Conservation (phyloP, 176 grass and related monocot genomes). For the Calamus simplicifolius region DNA sequence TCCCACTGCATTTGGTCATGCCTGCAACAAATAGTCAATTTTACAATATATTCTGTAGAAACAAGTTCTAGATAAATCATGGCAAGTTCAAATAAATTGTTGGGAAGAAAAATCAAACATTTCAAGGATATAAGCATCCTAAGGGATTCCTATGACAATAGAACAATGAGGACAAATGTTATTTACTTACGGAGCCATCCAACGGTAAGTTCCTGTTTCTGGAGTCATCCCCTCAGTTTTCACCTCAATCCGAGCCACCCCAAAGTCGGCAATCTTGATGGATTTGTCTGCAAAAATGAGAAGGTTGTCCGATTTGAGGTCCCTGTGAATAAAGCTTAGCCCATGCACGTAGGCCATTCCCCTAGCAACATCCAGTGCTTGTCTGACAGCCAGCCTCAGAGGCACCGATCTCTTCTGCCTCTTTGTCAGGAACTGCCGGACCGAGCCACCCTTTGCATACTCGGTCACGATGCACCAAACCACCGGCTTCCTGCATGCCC, state of each 20-base stretch:
- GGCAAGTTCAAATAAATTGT: too few relatives aligned
- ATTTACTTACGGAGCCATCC: conserved; percentile 81
- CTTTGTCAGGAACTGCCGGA: conserved; percentile 53
- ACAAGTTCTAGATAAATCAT: too few relatives aligned
- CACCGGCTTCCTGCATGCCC: conserved; percentile 55
- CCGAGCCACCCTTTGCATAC: conserved; percentile 67
- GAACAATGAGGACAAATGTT: not conserved
- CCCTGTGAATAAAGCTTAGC: conserved; percentile 57
- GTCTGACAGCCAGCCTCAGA: conserved; percentile 48
- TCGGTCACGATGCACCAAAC: conserved; percentile 82
- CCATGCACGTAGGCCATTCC: conserved; percentile 67
- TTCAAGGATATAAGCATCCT: conserved; percentile 4
- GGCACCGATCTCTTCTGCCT: conserved; percentile 57
- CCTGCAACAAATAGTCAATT: too few relatives aligned
- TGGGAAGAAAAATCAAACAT: not conserved
- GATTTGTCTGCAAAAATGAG: conserved; percentile 67
- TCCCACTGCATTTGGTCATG: too few relatives aligned
- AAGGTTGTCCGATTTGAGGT: conserved; percentile 74
- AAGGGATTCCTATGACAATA: not conserved
- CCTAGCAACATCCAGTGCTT: conserved; percentile 56
- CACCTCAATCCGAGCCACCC: conserved; percentile 73
- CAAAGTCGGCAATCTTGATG: conserved; percentile 84
- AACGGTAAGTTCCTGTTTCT: conserved; percentile 71
- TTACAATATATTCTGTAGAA: too few relatives aligned
- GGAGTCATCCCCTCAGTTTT: conserved; percentile 73